Percentiles rank a stretch among this genome's conserved stretches.
Evolutionary conservation across 768 basidiomycete species (phyloP).

Genomic region (Hericium coralloides): DNA sequence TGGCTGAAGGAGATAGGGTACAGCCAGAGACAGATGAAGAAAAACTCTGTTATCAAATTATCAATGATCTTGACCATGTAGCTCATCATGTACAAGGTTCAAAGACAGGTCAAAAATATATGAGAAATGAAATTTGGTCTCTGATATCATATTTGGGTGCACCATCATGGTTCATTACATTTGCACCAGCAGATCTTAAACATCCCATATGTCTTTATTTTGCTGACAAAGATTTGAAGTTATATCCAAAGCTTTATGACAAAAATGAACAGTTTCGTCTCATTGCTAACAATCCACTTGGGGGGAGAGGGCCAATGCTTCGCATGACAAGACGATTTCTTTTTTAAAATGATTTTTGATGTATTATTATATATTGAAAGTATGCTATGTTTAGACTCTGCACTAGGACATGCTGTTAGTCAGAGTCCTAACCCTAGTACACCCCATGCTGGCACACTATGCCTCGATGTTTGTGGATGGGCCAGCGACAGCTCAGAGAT

Average conservation of each 20-base stretch:
- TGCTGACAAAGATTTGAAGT: constrained; percentile 6
- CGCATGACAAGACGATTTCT: no score
- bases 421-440: no score
- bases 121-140: constrained; percentile 13
- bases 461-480: no score
- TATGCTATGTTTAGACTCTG: no score
- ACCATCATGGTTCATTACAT: constrained; percentile 17
- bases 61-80: constrained; percentile 10
- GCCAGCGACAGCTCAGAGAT: constrained; percentile 11
- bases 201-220: constrained; percentile 12
- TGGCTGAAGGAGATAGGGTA: not conserved
- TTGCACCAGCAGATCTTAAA: constrained; percentile 14
- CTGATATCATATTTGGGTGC: constrained; percentile 8
- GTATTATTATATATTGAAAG: no score
- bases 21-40: constrained; percentile 4
- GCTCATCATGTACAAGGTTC: constrained; percentile 11
- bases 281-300: constrained; percentile 8
- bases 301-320: no score
- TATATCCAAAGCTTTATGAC: not conserved
- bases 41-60: constrained; percentile 4
- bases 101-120: constrained; percentile 4
- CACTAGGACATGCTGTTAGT: no score
- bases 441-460: no score
- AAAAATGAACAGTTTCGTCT: constrained; percentile 1
- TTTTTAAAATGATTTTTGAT: no score